Base-by-base conservation (phyloP, 371 early-diverging fungal genomes). In the Lichtheimia ramosa region DNA sequence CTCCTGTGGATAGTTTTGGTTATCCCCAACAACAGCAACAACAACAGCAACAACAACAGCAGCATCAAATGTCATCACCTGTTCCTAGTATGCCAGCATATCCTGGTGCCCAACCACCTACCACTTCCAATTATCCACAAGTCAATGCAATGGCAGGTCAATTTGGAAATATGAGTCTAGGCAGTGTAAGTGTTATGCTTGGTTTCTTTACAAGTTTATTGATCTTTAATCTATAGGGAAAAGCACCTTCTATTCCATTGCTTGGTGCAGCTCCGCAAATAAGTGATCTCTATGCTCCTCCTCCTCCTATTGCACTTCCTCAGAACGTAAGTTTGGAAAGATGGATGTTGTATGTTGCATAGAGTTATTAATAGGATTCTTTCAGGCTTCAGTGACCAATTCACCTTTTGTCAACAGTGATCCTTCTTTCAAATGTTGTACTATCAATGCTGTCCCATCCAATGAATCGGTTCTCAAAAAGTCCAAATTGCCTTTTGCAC, bases 401-500 rank as follows among this genome's bases (percentile, higher is more conserved):
- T 87, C 90, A 18, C 84, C 82, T 18, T 61, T 71, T 49, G 77
- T 81, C 40, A 87, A 89, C 68, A 86, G 89, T 62, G 84, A 87
- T 23, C 86, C 90, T 10, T 81, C 84, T 10, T 90, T 92, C 74
- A 87, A 93, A 73, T 82, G 96, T 58, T 90, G 85, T 58, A 97
- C 98, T 4, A 63, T 97, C 15, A 95, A 92, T 54, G 90, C 92
- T 15, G 81, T 96, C 28, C 97, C 97, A 10, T 84, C 87, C 43
- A 91, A 87, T 0, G 84, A 89, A 28, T 75, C 86, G 34, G 70
- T 95, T 25, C 73, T 95, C 51, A 85, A 83, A 63, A 96, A 95
- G 70, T 89, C 91, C 3, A 87, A 86, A 66, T 70, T 96, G 34
- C 96, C 96, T 6, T 86, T 96, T 50, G 96, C 92, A 1, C 74